Evolutionary conservation across 345 rosid species (phyloP), one percentile per base, ranked within the genome.

Genomic region (Euphorbia lathyris): DNA sequence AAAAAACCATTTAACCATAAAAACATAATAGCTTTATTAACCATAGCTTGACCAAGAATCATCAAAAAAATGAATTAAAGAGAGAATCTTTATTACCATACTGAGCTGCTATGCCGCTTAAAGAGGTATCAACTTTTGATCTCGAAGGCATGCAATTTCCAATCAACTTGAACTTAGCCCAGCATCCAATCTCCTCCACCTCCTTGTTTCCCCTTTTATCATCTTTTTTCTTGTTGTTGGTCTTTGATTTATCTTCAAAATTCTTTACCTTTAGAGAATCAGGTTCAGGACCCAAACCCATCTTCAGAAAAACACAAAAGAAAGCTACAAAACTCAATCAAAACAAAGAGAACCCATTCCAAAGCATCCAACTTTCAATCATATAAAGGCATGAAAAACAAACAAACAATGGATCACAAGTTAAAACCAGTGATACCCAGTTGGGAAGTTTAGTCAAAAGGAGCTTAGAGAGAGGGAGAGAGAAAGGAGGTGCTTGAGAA

Each of bases 91-190:
- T 34, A 65, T 65, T 70, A 70, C 74, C 79, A 51, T 76, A 29
- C 14, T 76, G 79, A 38, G 79, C 23, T 4, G 75, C 34, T 48
- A 59, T 65, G 50, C 74, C 79, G 55, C 79, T 71, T 50, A 61
- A n/a, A 17, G 75, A 70, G 66, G 34, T 58, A 76, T 71, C 72
- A n/a, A 71, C 79, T 59, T 76, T 76, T 70, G 74, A 70, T 58
- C 79, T 76, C 36, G 79, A 76, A 59, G 74, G 61, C 74, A 76
- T 70, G 75, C 79, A 76, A 30, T 74, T 61, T 13, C 67, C 58
- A 45, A 66, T 26, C 50, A 51, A 70, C 58, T 67, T 70, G 53
- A 76, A 30, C 56, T 63, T 75, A 69, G 43, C n/a, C 79, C 79
- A 76, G n/a, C 79, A 76, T 3, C 79, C 79, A 43, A 59, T 38